Base-by-base conservation (phyloP, 495 filamentous ascomycete species). In the Delitschia confertaspora region DNA sequence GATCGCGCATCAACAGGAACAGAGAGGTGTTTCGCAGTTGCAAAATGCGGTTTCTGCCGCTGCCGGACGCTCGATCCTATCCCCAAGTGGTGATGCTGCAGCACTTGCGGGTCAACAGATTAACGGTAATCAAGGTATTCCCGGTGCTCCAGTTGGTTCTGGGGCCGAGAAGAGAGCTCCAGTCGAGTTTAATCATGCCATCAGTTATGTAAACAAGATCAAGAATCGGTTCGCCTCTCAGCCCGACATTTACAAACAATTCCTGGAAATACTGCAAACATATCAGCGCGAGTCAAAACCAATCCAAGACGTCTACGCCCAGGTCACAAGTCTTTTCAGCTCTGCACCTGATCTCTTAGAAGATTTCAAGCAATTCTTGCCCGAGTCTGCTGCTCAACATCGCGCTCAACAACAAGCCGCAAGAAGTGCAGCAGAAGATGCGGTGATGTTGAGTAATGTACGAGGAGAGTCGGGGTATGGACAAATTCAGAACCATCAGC, bases 201-300 rank as follows among this genome's bases (percentile, higher is more conserved):
- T 99, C 47, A 95, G 88, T 60, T 99, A 99, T 59, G 93, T 99
- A 33, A 99, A 99, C 60, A 99, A 99, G 66, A 99, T 99, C 41
- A 99, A 99, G 91, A 99, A 95, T 60, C 91, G 93, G 29, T 99
- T 95, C 61, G 76, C 91, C 33, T 76, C 81, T 51, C 85, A 91
- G 46, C 93, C 93, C 6, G 93, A 99, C 57, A 96, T 96, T 41
- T 99, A 99, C 69, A 99, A 99, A 57, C 87, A 96, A 56, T 99
- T 99, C 59, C 75, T 99, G 6, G 93, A 99, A 60, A 99, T 99
- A 20, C 68, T 99, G 31, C 93, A 99, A 62, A 99, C 93, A 1
- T 99, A 99, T 59, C 93, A 99, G 63, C 77, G 93, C 39, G 93
- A 99, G 55, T 93, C 88, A 26, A 96, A 95, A 60, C 93, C 93